Conservation (phyloP, 148 eudicot species). For the Cornus suecica region DNA sequence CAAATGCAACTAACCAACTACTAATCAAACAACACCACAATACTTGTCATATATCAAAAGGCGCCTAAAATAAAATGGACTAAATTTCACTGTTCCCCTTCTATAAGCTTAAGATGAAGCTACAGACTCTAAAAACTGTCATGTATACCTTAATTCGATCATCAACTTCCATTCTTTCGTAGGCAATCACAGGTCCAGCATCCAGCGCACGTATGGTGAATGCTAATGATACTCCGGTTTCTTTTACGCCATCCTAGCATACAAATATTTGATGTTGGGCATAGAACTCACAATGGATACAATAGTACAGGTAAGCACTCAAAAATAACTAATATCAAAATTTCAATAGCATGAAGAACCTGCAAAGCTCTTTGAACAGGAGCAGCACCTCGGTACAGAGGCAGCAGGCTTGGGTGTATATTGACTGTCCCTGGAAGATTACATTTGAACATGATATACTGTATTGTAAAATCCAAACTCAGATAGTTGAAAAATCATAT, state of each 20-base stretch:
- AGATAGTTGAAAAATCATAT: neutral
- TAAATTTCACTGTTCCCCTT: constrained; percentile 2
- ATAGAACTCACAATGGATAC: constrained; percentile 1
- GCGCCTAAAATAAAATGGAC: neutral
- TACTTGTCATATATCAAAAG: neutral
- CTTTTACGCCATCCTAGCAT: constrained; percentile 81
- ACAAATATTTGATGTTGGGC: constrained; percentile 6
- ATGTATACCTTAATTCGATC: constrained; percentile 70
- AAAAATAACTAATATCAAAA: neutral
- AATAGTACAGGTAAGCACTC: constrained; percentile 9
- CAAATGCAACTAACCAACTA: neutral
- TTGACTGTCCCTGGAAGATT: constrained; percentile 77
- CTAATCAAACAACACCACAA: neutral
- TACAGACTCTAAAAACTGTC: neutral
- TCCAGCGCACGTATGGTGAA: constrained; percentile 86
- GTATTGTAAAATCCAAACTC: constrained; percentile 7
- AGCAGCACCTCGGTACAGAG: constrained; percentile 98
- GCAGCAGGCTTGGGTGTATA: constrained; percentile 94
- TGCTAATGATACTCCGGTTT: constrained; percentile 93
- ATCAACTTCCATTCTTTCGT: constrained; percentile 59
- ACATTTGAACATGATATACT: constrained; percentile 13
- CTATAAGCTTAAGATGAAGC: neutral
- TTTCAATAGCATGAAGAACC: constrained; percentile 40
- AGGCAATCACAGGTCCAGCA: constrained; percentile 87
- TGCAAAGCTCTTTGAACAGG: constrained; percentile 99